Evolutionary conservation across 1,284 basidiomycete genomes (phyloP), one percentile per base, ranked within the genome.

Genomic region (Malassezia furfur): DNA sequence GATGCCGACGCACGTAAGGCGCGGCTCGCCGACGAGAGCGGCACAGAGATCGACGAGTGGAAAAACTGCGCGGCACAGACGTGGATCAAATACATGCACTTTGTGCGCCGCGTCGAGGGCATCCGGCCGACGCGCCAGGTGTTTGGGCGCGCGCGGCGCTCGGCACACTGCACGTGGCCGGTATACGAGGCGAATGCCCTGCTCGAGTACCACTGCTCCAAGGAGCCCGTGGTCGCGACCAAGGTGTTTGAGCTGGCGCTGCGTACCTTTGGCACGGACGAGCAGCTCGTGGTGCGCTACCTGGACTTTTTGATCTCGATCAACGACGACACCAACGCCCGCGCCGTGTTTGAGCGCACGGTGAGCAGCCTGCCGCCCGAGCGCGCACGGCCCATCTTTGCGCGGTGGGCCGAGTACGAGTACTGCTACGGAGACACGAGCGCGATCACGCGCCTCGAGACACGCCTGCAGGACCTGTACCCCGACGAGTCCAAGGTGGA

Each of bases 211-310:
- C 89, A 96, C 76, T 87, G 85, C 75, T 90, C 85, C 57, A 88
- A 91, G 70, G 88, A 90, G 45, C 80, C 84, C 35, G 80, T 80
- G 7, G 85, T 96, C 19, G 88, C 91, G 0, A 87, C 84, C 47
- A 83, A 89, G 53, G 93, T 98, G 59, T 96, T 96, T 70, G 90
- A 96, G 75, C 84, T 88, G 59, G 93, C 91, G n/a, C 77, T 94
- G 71, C 88, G 91, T 71, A 78, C 80, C 5, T 96, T 89, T 73
- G 81, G 83, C 5, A 83, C 86, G 28, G 88, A 96, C 62, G 82
- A 67, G 54, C 65, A 68, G 0, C 96, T 85, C 65, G 88, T 94
- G 10, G 78, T 88, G 54, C 82, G 85, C 51, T 96, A 96, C 77
- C 82, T 99, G 38, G 84, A 85, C 31, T 98, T 94, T 80, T 79